Evolutionary conservation across 345 rosid genomes (phyloP).

Genomic region (Fremontodendron californicum): DNA sequence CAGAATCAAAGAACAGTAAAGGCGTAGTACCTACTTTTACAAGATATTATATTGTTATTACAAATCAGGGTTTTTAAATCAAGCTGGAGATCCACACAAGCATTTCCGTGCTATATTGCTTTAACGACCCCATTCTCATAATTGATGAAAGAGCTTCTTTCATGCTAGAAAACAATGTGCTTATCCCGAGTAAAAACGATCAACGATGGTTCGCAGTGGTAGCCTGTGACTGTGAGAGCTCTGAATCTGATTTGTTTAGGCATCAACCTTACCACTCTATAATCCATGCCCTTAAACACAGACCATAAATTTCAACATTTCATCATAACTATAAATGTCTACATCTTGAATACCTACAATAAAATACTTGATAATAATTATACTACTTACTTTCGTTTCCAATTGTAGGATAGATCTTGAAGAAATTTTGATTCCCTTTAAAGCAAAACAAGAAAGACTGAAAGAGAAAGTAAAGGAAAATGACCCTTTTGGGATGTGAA

Average conservation of each 20-base stretch:
- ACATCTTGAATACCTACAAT: not conserved
- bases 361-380: not conserved
- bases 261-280: not conserved
- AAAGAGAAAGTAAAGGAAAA: not conserved
- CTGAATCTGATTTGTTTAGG: not conserved
- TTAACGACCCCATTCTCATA: not conserved
- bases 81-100: not conserved
- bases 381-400: not conserved
- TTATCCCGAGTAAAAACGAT: slow-evolving; percentile 7
- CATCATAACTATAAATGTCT: not conserved
- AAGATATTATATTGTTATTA: not conserved
- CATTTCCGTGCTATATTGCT: not conserved
- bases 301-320: not conserved
- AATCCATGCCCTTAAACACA: not conserved
- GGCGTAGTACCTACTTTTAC: not conserved
- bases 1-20: not conserved
- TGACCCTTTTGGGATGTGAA: not conserved
- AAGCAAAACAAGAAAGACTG: not conserved
- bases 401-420: not conserved
- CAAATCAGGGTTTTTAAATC: not conserved
- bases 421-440: not conserved
- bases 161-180: not conserved
- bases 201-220: slow-evolving; percentile 17
- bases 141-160: not conserved
- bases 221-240: not conserved